Evolutionary conservation across 1,284 basidiomycete species (phyloP).

Genomic region (Moesziomyces antarcticus): DNA sequence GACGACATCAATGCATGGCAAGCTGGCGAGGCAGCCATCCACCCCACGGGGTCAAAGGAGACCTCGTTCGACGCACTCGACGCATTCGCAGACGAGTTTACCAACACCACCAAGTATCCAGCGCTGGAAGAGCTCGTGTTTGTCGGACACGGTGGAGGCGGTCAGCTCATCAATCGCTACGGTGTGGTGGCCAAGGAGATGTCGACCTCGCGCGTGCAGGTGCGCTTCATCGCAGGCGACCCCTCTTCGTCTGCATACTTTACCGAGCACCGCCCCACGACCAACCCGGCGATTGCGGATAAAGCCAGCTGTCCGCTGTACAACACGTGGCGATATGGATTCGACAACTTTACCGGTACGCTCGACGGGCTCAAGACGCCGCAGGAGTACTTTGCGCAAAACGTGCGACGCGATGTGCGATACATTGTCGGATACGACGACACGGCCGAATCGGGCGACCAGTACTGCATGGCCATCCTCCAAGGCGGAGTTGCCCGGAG

Average conservation of each 20-base stretch:
- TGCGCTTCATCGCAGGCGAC: conserved; percentile 64
- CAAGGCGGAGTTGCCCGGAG: conserved; percentile 59
- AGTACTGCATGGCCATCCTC: conserved; percentile 64
- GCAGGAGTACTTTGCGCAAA: conserved; percentile 55
- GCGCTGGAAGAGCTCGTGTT: conserved; percentile 58
- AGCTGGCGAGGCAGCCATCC: conserved; percentile 57
- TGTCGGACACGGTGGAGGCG: conserved; percentile 67
- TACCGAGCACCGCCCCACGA: conserved; percentile 57
- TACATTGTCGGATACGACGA: conserved; percentile 63
- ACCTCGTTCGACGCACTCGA: conserved; percentile 63
- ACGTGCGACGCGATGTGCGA: conserved; percentile 59
- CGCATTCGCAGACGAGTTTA: conserved; percentile 55
- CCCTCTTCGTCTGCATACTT: conserved; percentile 60
- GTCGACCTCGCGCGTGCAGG: conserved; percentile 16
- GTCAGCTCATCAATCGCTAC: conserved; percentile 63
- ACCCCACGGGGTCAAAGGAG: conserved; percentile 49
- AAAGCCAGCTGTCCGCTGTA: conserved; percentile 48
- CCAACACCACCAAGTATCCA: conserved; percentile 50
- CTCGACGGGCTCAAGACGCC: conserved; percentile 44
- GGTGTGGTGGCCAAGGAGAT: conserved; percentile 55
- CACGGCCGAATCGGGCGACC: conserved; percentile 50
- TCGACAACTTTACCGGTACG: conserved; percentile 57
- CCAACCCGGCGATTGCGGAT: conserved; percentile 40
- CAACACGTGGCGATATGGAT: conserved; percentile 66
- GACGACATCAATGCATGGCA: conserved; percentile 64